Percentiles rank a stretch among this genome's conserved stretches.
phyloP scores from a whole-genome alignment of 352 stramenopile species.

The Pythium aquatile region DNA sequence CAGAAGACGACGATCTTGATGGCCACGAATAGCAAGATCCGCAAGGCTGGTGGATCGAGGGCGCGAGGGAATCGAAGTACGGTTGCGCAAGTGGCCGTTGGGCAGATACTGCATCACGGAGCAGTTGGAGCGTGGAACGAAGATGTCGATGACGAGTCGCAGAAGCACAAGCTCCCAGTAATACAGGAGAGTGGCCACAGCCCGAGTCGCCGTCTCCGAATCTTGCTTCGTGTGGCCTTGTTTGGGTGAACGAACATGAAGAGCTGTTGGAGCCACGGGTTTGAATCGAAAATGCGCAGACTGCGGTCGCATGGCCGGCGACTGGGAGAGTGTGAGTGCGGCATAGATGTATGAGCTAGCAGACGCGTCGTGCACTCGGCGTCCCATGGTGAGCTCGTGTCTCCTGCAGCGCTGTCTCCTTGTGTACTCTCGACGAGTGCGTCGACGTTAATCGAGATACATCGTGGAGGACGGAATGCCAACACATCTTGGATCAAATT shows the following conservation, averaged over 20 bases:
- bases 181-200: slow-evolving; percentile 14
- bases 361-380: no score
- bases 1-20: neutral
- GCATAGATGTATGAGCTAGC: no score
- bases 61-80: slow-evolving; percentile 7
- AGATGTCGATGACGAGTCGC: slow-evolving; percentile 18
- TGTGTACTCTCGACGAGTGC: neutral
- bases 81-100: neutral
- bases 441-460: neutral
- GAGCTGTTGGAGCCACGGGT: no score
- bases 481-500: slow-evolving; percentile 24
- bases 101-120: neutral
- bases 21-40: neutral
- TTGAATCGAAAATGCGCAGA: no score
- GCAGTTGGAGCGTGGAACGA: slow-evolving; percentile 12
- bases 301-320: no score
- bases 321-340: no score
- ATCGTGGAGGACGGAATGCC: neutral
- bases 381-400: neutral
- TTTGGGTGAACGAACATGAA: no score
- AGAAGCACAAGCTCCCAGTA: slow-evolving; percentile 20
- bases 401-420: no score
- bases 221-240: neutral
- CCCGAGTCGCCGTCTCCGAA: neutral
- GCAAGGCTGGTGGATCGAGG: neutral